Base-by-base conservation (phyloP, 495 filamentous ascomycete genomes). In the Darksidea phi region DNA sequence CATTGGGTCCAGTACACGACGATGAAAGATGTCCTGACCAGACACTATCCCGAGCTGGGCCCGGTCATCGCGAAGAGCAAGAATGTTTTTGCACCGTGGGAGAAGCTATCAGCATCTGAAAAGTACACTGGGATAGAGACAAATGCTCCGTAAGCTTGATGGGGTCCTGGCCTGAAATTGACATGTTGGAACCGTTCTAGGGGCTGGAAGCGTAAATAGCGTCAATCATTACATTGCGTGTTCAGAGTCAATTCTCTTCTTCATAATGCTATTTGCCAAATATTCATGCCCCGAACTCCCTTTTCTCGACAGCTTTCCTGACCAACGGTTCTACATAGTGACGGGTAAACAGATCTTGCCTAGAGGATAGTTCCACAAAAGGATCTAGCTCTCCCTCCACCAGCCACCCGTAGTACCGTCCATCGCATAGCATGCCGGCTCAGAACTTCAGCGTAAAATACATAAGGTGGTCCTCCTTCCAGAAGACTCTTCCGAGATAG, bases 381-480 rank as follows among this genome's bases (percentile, higher is more conserved):
- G 32, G 13, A 45, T 55, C 52, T 45, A 42, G 52, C 52, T 55
- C 52, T 55, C 52, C 50, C 26, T 38, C 52, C 37, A 55, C 52
- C 52, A 55, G 37, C 52, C 23, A 18, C 34, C 52, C 36, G 5
- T 45, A 24, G 37, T 55, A 55, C 52, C 36, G 52, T 7, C 18
- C 37, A 43, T 26, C 12, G 37, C 37, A 10, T 18, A 55, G 52
- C 52, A 45, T 25, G 25, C 52, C 52, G 21, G 52, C 52, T 55
- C 52, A 55, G 37, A 55, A 55, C 52, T 45, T 45, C 34, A 55
- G 52, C 52, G 52, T 21, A 55, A 55, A 55, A 45, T 55, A 55
- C 18, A 55, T 55, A 45, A 55, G 34, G 6, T 4, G 52, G 4
- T 45, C 37, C 34, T 55, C 18, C 34, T 55, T 55, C 52, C 52